A percentile compares a stretch with the other conserved stretches of the same genome.
Conservation (phyloP, 2,329 filamentous ascomycete genomes). For the Aureobasidium pullulans region DNA sequence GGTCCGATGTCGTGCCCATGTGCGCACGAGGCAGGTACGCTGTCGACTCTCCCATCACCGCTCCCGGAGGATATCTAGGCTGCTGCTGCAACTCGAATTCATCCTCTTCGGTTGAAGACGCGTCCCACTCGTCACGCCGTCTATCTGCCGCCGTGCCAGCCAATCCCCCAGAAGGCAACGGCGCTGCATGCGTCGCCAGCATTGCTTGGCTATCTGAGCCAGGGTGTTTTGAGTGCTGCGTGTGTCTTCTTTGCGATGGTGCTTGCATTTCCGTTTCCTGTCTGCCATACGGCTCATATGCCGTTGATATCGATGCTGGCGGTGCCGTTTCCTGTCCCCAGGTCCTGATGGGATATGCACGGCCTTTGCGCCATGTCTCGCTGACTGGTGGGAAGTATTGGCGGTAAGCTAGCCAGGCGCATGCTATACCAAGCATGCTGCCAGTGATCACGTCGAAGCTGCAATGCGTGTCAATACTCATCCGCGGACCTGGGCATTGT, state of each 20-base stretch:
- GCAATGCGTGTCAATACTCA: not conserved
- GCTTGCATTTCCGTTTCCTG: not conserved
- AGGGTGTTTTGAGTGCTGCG: not conserved
- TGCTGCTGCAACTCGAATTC: constrained; percentile 11
- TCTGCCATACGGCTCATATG: constrained; percentile 5
- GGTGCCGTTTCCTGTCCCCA: constrained; percentile 44
- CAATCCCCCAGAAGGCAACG: not conserved
- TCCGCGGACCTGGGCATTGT: not conserved
- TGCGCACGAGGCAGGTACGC: constrained; percentile 12
- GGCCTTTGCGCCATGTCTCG: constrained; percentile 51
- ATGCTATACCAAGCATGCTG: constrained; percentile 45
- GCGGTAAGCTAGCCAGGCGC: constrained; percentile 47
- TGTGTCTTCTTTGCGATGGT: not conserved
- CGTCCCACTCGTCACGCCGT: constrained; percentile 10
- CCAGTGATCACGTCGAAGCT: constrained; percentile 52
- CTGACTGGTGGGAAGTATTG: constrained; percentile 53
- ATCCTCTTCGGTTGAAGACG: constrained; percentile 7
- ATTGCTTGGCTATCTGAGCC: constrained; percentile 8
- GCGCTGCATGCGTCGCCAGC: constrained; percentile 10
- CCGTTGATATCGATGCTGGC: not conserved
- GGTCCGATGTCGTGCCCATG: not conserved
- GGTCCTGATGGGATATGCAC: constrained; percentile 50
- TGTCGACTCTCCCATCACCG: constrained; percentile 5
- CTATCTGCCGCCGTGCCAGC: not conserved
- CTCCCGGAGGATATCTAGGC: constrained; percentile 2